Evolutionary conservation across 805 yeast species (phyloP).

Genomic region (Saccharomycopsis guyanensis): DNA sequence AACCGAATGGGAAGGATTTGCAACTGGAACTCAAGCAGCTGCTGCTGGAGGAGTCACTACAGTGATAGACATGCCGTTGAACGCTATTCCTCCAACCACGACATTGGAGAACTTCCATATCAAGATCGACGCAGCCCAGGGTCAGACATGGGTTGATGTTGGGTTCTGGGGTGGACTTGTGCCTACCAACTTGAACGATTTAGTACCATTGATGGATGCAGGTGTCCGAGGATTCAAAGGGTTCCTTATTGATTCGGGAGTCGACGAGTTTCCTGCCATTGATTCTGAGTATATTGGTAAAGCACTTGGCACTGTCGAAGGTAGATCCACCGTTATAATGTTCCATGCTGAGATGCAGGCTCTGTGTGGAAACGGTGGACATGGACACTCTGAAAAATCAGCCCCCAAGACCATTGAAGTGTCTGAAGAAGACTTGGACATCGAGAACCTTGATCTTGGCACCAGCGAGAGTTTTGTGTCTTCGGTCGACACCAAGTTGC

Average conservation of each 20-base stretch:
- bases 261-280: conserved; percentile 88
- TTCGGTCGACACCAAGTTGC: neutral
- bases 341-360: conserved; percentile 92
- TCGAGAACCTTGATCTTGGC: conserved; percentile 21
- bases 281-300: conserved; percentile 51
- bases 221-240: conserved; percentile 96
- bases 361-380: conserved; percentile 13
- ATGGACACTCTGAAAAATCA: neutral
- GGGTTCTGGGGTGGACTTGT: conserved; percentile 96
- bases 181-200: conserved; percentile 64
- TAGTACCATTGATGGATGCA: conserved; percentile 66
- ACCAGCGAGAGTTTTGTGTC: conserved; percentile 15
- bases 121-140: conserved; percentile 71
- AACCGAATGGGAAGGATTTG: conserved; percentile 98
- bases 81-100: conserved; percentile 94
- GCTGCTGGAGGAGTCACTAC: conserved; percentile 96
- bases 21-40: conserved; percentile 91
- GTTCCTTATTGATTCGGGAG: conserved; percentile 90
- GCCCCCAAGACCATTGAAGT: neutral
- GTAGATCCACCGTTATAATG: conserved; percentile 64
- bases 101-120: conserved; percentile 65
- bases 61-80: conserved; percentile 91
- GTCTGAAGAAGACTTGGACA: conserved; percentile 24
- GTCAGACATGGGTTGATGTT: conserved; percentile 85
- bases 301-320: conserved; percentile 60